A percentile compares a stretch with the other conserved stretches of the same genome.
These are phyloP conservation scores for Tolypocladium ovalisporum DNA, from an alignment of 2,329 filamentous ascomycete species.

Conservation along the genomic window DNA sequence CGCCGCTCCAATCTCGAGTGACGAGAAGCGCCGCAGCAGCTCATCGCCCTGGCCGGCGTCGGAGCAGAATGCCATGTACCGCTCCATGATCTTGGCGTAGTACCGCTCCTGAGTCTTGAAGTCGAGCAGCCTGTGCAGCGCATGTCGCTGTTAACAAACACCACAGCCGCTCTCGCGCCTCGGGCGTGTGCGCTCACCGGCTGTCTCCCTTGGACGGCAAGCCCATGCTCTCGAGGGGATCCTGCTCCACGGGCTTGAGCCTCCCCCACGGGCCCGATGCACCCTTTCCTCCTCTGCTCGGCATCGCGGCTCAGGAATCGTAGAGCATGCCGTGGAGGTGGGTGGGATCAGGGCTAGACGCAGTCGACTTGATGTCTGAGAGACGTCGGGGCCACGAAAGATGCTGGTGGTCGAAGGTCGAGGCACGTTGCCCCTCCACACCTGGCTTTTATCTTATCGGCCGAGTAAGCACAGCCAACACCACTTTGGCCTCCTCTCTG, in stretches of 20 bases:
- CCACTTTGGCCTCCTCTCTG: no score
- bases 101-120: slow-evolving; percentile 72
- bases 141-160: background rate
- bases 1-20: slow-evolving; percentile 29
- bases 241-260: slow-evolving; percentile 61
- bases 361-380: background rate
- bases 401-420: background rate
- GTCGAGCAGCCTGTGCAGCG: slow-evolving; percentile 50
- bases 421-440: background rate
- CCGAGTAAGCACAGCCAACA: no score
- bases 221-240: slow-evolving; percentile 72
- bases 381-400: background rate
- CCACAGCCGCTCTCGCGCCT: background rate
- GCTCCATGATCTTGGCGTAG: slow-evolving; percentile 76
- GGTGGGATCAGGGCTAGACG: background rate
- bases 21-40: slow-evolving; percentile 64
- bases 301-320: background rate
- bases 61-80: slow-evolving; percentile 84
- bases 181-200: slow-evolving; percentile 39
- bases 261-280: slow-evolving; percentile 53
- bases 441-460: background rate
- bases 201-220: slow-evolving; percentile 86
- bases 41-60: slow-evolving; percentile 59
- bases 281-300: slow-evolving; percentile 16
- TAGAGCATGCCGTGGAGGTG: background rate